Conservation (phyloP, 164 flowering plant species). For the Chloranthus sessilifolius region DNA sequence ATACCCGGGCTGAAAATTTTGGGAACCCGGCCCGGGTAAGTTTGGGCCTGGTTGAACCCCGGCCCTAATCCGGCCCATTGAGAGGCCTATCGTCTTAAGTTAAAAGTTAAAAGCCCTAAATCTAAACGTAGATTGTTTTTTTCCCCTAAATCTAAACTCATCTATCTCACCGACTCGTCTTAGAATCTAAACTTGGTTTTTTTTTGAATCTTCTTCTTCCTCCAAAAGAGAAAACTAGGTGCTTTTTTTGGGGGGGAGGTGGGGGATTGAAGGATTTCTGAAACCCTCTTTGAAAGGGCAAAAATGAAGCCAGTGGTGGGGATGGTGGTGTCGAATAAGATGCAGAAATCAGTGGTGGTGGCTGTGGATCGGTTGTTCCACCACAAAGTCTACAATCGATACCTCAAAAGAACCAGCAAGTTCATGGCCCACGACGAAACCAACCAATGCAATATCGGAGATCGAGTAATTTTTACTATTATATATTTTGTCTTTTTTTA, state of each 20-base stretch:
- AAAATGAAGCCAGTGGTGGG: slow-evolving; percentile 38
- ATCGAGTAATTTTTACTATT: slow-evolving; percentile 47
- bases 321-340: slow-evolving; percentile 76
- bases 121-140: no score
- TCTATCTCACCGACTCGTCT: no score
- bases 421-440: slow-evolving; percentile 96
- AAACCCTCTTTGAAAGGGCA: neutral
- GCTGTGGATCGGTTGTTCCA: slow-evolving; percentile 86
- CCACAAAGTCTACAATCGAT: slow-evolving; percentile 77
- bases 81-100: no score
- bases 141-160: no score
- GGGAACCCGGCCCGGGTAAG: no score
- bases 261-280: neutral
- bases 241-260: neutral
- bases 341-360: slow-evolving; percentile 96
- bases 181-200: no score
- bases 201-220: slow-evolving; percentile 1
- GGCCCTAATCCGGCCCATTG: no score
- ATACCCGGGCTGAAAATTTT: no score
- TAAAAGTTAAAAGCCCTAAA: no score
- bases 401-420: slow-evolving; percentile 84
- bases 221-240: no score
- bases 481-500: no score
- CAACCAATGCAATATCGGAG: slow-evolving; percentile 80
- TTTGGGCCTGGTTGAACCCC: no score